Conservation (phyloP, 1,284 basidiomycete genomes). For the Heterobasidion irregulare region DNA sequence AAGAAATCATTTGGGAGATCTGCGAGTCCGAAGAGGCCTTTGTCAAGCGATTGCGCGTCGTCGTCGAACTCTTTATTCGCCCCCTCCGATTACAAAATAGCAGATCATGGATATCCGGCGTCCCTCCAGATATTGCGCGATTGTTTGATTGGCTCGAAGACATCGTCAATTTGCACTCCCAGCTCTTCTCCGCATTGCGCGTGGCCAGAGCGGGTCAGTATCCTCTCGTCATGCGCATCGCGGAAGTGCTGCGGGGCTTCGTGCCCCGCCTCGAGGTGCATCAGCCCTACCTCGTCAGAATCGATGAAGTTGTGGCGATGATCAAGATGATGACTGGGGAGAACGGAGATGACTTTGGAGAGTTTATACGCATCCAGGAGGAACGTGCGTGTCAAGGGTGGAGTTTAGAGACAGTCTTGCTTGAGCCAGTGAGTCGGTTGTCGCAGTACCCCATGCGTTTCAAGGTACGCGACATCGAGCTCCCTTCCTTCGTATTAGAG, state of each 20-base stretch:
- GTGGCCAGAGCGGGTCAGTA: constrained; percentile 31
- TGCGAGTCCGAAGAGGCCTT: constrained; percentile 63
- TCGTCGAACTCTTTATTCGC: constrained; percentile 62
- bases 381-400: constrained; percentile 46
- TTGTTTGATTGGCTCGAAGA: constrained; percentile 84
- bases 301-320: constrained; percentile 50
- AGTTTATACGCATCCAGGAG: constrained; percentile 77
- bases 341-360: constrained; percentile 63
- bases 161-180: constrained; percentile 68
- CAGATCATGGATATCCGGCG: constrained; percentile 68
- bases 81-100: constrained; percentile 68
- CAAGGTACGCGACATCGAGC: constrained; percentile 39
- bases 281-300: constrained; percentile 74
- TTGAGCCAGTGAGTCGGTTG: constrained; percentile 71
- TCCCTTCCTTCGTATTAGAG: neutral
- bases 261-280: constrained; percentile 69
- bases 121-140: constrained; percentile 59
- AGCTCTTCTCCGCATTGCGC: constrained; percentile 43
- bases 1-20: constrained; percentile 63
- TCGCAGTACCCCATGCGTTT: constrained; percentile 69
- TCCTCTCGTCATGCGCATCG: constrained; percentile 42
- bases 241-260: constrained; percentile 50
- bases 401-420: constrained; percentile 58
- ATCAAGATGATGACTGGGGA: constrained; percentile 50
- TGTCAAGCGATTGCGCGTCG: constrained; percentile 53